A percentile compares a stretch with the other conserved stretches of the same genome.
Evolutionary conservation across 495 filamentous ascomycete genomes (phyloP).

Genomic region (Lichina pygmaea): DNA sequence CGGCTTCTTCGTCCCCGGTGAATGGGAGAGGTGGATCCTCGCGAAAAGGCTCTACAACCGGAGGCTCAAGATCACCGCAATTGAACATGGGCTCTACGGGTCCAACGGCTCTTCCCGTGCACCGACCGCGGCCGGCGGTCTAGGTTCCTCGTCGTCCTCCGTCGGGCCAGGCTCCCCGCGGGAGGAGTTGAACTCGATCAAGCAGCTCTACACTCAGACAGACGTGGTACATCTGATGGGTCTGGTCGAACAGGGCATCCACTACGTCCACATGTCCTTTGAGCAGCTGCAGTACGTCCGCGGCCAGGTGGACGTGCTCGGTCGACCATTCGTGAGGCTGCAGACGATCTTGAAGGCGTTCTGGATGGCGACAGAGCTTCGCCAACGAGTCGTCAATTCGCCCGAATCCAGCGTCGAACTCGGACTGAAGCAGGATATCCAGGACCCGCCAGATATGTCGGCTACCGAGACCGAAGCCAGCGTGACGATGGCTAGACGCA

Average conservation of each 20-base stretch:
- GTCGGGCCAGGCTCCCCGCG: neutral
- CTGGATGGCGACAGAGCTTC: constrained; percentile 26
- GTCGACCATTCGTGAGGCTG: constrained; percentile 23
- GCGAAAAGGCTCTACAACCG: constrained; percentile 25
- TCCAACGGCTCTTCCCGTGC: no score
- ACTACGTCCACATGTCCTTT: constrained; percentile 32
- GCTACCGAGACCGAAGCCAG: constrained; percentile 1
- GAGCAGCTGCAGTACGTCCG: constrained; percentile 29
- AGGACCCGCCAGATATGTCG: constrained; percentile 5
- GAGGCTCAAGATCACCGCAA: constrained; percentile 9
- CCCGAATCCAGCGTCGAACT: constrained; percentile 22
- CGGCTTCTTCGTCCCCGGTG: constrained; percentile 28
- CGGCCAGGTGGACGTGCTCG: constrained; percentile 22
- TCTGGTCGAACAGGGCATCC: constrained; percentile 28
- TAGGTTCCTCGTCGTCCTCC: neutral
- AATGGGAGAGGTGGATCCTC: constrained; percentile 31
- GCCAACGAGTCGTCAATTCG: constrained; percentile 26
- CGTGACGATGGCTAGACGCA: constrained; percentile 1
- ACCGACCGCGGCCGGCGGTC: constrained; percentile 4
- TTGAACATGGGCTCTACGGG: no score
- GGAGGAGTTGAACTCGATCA: neutral
- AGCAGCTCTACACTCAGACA: constrained; percentile 16
- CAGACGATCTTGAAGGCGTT: constrained; percentile 25
- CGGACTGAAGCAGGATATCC: constrained; percentile 10
- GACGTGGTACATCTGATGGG: constrained; percentile 29